These are phyloP conservation scores for Sarocladium strictum DNA, from an alignment of 2,329 filamentous ascomycete species.

Conservation along the genomic window DNA sequence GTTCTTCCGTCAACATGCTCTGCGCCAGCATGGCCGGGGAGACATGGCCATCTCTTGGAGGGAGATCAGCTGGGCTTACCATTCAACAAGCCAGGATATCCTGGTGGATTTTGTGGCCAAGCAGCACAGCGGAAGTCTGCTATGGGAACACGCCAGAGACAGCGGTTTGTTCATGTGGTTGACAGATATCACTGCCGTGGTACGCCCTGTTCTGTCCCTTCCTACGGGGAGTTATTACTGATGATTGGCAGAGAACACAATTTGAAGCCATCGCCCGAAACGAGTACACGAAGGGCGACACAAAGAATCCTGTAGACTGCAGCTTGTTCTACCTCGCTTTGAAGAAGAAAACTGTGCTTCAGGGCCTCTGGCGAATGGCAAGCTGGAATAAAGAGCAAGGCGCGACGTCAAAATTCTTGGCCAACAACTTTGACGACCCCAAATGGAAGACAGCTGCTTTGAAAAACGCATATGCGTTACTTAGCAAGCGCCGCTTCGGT, in stretches of 20 bases:
- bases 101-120: conserved; percentile 74
- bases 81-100: conserved; percentile 84
- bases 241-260: conserved; percentile 43
- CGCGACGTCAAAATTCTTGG: conserved; percentile 70
- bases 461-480: conserved; percentile 93
- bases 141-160: conserved; percentile 80
- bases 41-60: conserved; percentile 66
- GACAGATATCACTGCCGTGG: conserved; percentile 67
- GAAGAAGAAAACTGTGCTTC: conserved; percentile 81
- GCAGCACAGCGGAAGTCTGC: conserved; percentile 72
- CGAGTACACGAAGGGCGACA: conserved; percentile 82
- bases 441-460: conserved; percentile 85
- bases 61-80: conserved; percentile 81
- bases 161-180: conserved; percentile 96
- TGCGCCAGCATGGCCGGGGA: conserved; percentile 60
- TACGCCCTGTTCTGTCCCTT: conserved; percentile 39
- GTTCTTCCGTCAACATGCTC: conserved; percentile 75
- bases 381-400: conserved; percentile 80
- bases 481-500: conserved; percentile 87
- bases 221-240: conserved; percentile 5
- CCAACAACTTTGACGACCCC: conserved; percentile 84
- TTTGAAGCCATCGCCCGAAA: conserved; percentile 90
- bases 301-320: conserved; percentile 87
- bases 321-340: conserved; percentile 88
- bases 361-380: conserved; percentile 93